phyloP scores from a whole-genome alignment of 2,329 filamentous ascomycete species.

The Monilinia fructicola region DNA sequence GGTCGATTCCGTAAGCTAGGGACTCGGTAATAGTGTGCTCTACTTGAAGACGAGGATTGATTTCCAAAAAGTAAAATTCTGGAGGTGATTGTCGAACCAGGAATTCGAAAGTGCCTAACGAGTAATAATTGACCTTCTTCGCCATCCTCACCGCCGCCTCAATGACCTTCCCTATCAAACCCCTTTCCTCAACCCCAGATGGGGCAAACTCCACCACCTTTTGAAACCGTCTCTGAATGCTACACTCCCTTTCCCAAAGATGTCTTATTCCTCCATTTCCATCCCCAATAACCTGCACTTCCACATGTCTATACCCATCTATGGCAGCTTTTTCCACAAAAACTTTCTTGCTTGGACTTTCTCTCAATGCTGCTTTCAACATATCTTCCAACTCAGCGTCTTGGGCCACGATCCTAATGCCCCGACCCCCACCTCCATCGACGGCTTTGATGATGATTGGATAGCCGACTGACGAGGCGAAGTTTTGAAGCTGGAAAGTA shows the following conservation, averaged over 20 bases:
- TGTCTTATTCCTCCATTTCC: slow-evolving; percentile 49
- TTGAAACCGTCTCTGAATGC: slow-evolving; percentile 51
- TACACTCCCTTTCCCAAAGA: slow-evolving; percentile 51
- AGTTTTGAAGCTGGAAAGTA: slow-evolving; percentile 56
- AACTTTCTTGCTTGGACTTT: slow-evolving; percentile 55
- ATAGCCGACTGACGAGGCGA: slow-evolving; percentile 42
- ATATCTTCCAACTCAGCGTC: slow-evolving; percentile 53
- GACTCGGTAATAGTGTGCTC: slow-evolving; percentile 40
- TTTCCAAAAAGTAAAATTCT: slow-evolving; percentile 45
- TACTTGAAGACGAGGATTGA: slow-evolving; percentile 39
- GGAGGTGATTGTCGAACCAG: slow-evolving; percentile 51
- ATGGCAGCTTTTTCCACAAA: slow-evolving; percentile 61
- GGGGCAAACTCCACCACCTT: slow-evolving; percentile 62
- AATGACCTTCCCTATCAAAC: slow-evolving; percentile 39
- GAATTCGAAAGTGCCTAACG: slow-evolving; percentile 65
- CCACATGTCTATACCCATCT: slow-evolving; percentile 55
- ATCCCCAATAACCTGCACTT: slow-evolving; percentile 53
- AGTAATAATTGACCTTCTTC: slow-evolving; percentile 54
- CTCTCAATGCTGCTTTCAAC: slow-evolving; percentile 59
- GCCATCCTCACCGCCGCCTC: slow-evolving; percentile 54
- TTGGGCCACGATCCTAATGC: slow-evolving; percentile 54
- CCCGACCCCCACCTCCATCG: slow-evolving; percentile 65
- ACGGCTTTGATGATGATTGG: slow-evolving; percentile 60
- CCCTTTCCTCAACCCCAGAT: slow-evolving; percentile 58
- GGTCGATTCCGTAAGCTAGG: slow-evolving; percentile 43